Percentiles rank a stretch among this genome's conserved stretches.
Evolutionary conservation across 2,329 filamentous ascomycete species (phyloP).

Genomic region (Colletotrichum acutatum): DNA sequence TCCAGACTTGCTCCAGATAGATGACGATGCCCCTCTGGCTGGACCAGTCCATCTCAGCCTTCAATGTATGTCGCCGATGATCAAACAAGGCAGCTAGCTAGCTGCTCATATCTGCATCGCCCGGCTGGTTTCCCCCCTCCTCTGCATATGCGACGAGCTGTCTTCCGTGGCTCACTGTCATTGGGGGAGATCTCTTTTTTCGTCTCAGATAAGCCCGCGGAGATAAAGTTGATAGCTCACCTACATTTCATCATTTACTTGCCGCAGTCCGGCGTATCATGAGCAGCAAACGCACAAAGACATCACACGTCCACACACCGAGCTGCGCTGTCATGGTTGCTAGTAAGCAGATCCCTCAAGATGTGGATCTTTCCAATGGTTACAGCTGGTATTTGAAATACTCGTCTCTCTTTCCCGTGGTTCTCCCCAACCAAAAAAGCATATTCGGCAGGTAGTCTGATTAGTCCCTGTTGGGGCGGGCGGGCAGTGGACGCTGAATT

Average conservation of each 20-base stretch:
- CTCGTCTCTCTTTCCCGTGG: not conserved
- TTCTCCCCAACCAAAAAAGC: not conserved
- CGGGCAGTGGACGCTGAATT: conserved; percentile 8
- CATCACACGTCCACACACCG: not conserved
- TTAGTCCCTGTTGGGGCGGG: conserved; percentile 14
- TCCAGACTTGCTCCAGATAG: not conserved
- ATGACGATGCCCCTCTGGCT: not conserved
- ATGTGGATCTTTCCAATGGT: not conserved
- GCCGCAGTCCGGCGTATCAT: not conserved
- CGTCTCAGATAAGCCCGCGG: conserved; percentile 6
- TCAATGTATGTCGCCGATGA: conserved; percentile 3
- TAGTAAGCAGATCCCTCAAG: not conserved
- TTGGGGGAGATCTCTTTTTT: conserved; percentile 2
- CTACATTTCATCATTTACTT: not conserved
- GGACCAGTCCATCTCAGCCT: conserved; percentile 11
- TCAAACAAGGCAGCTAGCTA: conserved; percentile 14
- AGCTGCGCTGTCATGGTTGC: conserved; percentile 11
- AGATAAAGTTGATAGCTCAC: not conserved
- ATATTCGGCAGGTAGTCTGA: conserved; percentile 9
- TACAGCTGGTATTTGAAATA: conserved; percentile 27
- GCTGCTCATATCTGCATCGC: not conserved
- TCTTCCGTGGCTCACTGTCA: conserved; percentile 13
- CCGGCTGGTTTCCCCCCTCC: not conserved
- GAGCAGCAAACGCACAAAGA: not conserved
- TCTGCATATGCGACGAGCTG: not conserved